These are phyloP conservation scores for Trichoderma atroviride DNA, from an alignment of 2,329 filamentous ascomycete genomes.

Conservation along the genomic window DNA sequence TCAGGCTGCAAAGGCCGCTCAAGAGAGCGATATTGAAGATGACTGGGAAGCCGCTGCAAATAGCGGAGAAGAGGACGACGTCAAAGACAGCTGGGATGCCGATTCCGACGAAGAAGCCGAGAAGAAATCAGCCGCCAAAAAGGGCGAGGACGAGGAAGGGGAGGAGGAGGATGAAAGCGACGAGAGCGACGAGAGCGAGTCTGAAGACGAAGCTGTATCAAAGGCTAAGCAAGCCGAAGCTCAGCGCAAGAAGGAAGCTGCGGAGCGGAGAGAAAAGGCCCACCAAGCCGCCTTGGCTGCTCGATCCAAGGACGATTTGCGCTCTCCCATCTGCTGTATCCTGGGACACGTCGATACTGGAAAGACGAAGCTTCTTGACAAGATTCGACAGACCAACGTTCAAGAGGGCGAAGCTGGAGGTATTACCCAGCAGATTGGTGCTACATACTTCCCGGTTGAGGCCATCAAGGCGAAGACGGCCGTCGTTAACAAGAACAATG, in stretches of 20 bases:
- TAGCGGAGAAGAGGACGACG: constrained; percentile 64
- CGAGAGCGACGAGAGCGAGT: constrained; percentile 49
- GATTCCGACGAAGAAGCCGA: constrained; percentile 71
- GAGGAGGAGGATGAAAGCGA: constrained; percentile 19
- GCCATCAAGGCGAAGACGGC: constrained; percentile 89
- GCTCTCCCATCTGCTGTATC: constrained; percentile 99
- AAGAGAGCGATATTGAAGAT: constrained; percentile 67
- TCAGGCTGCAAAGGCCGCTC: constrained; percentile 57
- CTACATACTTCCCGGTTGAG: constrained; percentile 97
- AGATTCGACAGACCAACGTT: constrained; percentile 97
- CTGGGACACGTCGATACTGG: constrained; percentile 99
- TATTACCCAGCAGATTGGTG: constrained; percentile 99
- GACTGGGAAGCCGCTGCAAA: constrained; percentile 89
- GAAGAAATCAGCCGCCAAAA: constrained; percentile 41
- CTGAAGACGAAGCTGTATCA: constrained; percentile 73
- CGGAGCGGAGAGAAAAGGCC: constrained; percentile 83
- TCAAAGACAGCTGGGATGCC: constrained; percentile 96
- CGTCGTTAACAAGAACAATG: constrained; percentile 87
- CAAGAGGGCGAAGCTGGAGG: constrained; percentile 98
- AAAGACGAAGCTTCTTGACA: constrained; percentile 99
- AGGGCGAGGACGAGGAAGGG: constrained; percentile 31
- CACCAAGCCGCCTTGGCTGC: constrained; percentile 91
- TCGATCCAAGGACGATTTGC: constrained; percentile 88
- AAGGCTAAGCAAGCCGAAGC: constrained; percentile 72
- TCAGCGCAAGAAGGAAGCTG: constrained; percentile 83